Evolutionary conservation across 306 rosid genomes (phyloP).

Genomic region (Rosa chinensis): DNA sequence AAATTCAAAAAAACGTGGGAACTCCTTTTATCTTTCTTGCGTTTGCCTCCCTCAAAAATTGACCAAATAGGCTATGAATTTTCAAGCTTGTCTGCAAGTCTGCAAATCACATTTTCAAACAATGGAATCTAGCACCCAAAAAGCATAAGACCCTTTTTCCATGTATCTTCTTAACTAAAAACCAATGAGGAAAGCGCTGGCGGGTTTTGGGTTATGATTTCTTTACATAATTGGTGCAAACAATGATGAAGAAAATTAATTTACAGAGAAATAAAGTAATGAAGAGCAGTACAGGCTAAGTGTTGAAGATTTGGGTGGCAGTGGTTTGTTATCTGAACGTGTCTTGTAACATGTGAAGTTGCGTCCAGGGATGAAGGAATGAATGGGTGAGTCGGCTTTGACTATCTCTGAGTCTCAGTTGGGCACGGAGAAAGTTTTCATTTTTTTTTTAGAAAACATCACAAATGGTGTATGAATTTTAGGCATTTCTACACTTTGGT

Average conservation of each 20-base stretch:
- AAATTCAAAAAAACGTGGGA: constrained; percentile 12
- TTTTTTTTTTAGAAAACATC: too few species aligned
- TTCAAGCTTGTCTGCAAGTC: constrained; percentile 13
- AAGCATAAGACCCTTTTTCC: constrained; percentile 5
- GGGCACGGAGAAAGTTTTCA: neutral
- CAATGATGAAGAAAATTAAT: neutral
- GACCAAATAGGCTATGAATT: constrained; percentile 25
- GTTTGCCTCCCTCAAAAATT: constrained; percentile 23
- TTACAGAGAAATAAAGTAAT: neutral
- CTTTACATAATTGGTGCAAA: neutral
- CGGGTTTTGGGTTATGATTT: neutral
- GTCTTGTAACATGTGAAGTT: neutral
- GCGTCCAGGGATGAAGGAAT: constrained; percentile 14
- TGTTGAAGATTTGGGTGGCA: neutral
- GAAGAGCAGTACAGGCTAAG: neutral
- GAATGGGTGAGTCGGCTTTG: neutral
- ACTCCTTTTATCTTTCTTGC: constrained; percentile 12
- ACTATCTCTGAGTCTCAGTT: neutral
- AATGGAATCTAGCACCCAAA: neutral
- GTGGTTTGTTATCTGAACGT: constrained; percentile 5
- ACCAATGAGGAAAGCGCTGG: neutral
- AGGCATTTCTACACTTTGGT: too few species aligned
- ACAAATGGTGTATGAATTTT: too few species aligned
- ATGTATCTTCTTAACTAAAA: neutral
- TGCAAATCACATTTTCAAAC: constrained; percentile 1